Evolutionary conservation across 352 stramenopile genomes (phyloP).

Genomic region (Phytophthora pini): DNA sequence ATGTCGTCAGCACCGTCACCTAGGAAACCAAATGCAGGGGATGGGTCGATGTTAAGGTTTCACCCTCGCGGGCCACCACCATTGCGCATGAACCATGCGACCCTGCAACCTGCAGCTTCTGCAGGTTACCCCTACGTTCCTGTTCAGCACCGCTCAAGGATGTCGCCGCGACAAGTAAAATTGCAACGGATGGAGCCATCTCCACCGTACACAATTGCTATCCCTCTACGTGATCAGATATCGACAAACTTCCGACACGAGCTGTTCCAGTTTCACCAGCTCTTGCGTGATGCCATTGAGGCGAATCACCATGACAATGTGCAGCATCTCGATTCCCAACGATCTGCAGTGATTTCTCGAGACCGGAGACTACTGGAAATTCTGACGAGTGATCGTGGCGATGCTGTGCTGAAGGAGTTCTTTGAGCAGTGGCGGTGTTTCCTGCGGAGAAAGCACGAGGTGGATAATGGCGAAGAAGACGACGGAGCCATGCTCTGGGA

Average conservation of each 20-base stretch:
- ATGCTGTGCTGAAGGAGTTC: constrained; percentile 69
- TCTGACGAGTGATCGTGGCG: constrained; percentile 71
- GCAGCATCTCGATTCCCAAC: constrained; percentile 8
- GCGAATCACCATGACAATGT: constrained; percentile 9
- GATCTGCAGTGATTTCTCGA: constrained; percentile 8
- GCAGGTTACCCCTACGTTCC: constrained; percentile 24
- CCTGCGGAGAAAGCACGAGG: constrained; percentile 8
- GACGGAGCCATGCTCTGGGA: constrained; percentile 47
- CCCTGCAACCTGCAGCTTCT: constrained; percentile 12
- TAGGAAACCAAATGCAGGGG: constrained; percentile 22
- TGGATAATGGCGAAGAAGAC: constrained; percentile 17
- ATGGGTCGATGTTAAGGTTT: constrained; percentile 19
- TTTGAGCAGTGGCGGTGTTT: constrained; percentile 57
- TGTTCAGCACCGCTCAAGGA: constrained; percentile 21
- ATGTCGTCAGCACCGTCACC: constrained; percentile 24
- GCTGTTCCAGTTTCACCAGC: constrained; percentile 76
- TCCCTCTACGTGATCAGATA: constrained; percentile 43
- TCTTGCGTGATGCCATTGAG: constrained; percentile 53
- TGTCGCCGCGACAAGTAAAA: constrained; percentile 44
- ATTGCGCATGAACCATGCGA: constrained; percentile 21
- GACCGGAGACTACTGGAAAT: constrained; percentile 56
- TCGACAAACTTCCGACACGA: constrained; percentile 59
- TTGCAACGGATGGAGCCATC: constrained; percentile 42
- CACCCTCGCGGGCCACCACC: constrained; percentile 30
- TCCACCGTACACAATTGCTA: constrained; percentile 23